phyloP scores from a whole-genome alignment of 2,329 filamentous ascomycete genomes.

The Pseudogymnoascus sp. region DNA sequence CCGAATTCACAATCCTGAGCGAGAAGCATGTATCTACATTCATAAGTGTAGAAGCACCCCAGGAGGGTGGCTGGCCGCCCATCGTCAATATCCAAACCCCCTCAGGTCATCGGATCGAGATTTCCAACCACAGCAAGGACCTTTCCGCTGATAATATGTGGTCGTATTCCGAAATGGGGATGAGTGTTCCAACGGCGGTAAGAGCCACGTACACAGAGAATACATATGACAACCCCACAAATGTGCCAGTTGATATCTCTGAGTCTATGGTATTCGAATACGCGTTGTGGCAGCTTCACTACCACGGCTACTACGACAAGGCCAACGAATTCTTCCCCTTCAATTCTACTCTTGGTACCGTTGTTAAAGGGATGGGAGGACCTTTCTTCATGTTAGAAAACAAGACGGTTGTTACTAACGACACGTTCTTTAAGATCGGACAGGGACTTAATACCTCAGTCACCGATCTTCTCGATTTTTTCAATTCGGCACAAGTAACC shows the following conservation, averaged over 20 bases:
- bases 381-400: neutral
- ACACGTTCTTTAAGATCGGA: neutral
- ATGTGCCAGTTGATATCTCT: neutral
- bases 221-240: no score
- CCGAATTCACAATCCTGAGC: constrained; percentile 3
- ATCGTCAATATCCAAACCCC: neutral
- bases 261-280: neutral
- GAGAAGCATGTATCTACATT: neutral
- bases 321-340: neutral
- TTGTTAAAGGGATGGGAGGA: neutral
- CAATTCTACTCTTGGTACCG: neutral
- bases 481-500: neutral
- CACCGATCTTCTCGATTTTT: neutral
- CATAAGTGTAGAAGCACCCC: neutral
- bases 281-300: neutral
- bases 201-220: neutral
- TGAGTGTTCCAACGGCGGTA: neutral
- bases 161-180: neutral
- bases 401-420: neutral
- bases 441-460: neutral
- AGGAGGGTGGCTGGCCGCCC: neutral
- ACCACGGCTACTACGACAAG: neutral
- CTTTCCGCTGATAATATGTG: neutral
- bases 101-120: neutral
- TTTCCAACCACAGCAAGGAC: neutral